These are phyloP conservation scores for Neofusicoccum laricinum DNA, from an alignment of 2,329 filamentous ascomycete genomes.

Conservation along the genomic window DNA sequence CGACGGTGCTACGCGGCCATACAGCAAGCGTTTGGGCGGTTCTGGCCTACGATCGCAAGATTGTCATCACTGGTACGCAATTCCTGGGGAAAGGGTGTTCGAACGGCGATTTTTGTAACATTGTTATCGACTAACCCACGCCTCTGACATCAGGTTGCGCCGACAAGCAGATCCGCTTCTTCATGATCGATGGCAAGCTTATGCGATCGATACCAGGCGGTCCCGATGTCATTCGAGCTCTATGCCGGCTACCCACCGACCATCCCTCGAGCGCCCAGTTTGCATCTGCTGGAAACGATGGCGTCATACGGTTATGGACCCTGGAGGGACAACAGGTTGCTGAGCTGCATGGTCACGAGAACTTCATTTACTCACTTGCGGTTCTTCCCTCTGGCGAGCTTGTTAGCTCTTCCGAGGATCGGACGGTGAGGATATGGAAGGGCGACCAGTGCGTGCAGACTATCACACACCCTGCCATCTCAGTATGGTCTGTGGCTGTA, in stretches of 20 bases:
- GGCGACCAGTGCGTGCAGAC: constrained; percentile 83
- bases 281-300: constrained; percentile 91
- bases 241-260: constrained; percentile 72
- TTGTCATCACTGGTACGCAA: constrained; percentile 68
- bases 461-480: constrained; percentile 95
- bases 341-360: constrained; percentile 83
- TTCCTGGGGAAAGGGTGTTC: background rate
- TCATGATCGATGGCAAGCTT: constrained; percentile 63
- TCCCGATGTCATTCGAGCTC: constrained; percentile 80
- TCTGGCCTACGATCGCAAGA: constrained; percentile 73
- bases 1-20: constrained; percentile 70
- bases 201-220: constrained; percentile 65
- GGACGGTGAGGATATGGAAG: constrained; percentile 88
- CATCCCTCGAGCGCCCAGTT: constrained; percentile 87
- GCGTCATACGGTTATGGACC: constrained; percentile 83
- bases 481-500: constrained; percentile 89
- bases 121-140: background rate
- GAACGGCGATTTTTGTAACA: constrained; percentile 5
- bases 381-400: constrained; percentile 79
- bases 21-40: constrained; percentile 89
- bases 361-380: constrained; percentile 86
- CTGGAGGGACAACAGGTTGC: constrained; percentile 72
- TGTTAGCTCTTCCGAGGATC: constrained; percentile 87
- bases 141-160: constrained; percentile 62
- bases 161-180: constrained; percentile 85